Evolutionary conservation across 2,329 filamentous ascomycete species (phyloP).

Genomic region (Fusarium bulbicola): DNA sequence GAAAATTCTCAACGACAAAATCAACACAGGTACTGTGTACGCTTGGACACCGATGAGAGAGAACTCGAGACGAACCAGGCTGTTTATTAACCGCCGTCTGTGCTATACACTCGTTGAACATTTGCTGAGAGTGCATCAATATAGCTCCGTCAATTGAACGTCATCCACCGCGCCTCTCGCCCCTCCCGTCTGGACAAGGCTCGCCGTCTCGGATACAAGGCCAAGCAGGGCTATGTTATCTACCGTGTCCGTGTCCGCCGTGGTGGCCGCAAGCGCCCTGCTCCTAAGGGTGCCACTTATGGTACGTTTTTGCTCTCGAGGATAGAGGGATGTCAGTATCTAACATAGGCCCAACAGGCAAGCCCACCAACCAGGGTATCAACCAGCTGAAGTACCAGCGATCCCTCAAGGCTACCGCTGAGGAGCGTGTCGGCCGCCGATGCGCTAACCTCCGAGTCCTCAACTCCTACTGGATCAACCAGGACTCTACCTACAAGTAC

Average conservation of each 20-base stretch:
- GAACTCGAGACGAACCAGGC: constrained; percentile 16
- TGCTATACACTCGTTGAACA: constrained; percentile 99
- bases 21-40: background rate
- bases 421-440: constrained; percentile 99
- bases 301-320: constrained; percentile 67
- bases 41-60: background rate
- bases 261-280: constrained; percentile 98
- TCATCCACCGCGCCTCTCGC: constrained; percentile 98
- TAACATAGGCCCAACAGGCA: constrained; percentile 69
- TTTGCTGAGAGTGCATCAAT: constrained; percentile 99
- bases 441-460: constrained; percentile 99
- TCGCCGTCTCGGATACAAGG: constrained; percentile 99
- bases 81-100: constrained; percentile 42
- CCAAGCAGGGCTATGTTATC: constrained; percentile 99
- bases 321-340: background rate
- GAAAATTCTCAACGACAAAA: constrained; percentile 27
- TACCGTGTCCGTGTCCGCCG: constrained; percentile 98
- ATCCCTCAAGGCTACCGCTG: constrained; percentile 95
- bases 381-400: constrained; percentile 99
- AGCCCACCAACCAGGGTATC: constrained; percentile 99
- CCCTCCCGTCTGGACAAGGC: constrained; percentile 99
- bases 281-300: constrained; percentile 97
- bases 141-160: constrained; percentile 99
- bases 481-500: constrained; percentile 99
- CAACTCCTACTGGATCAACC: constrained; percentile 99